These are phyloP conservation scores for Ambrosiella xylebori DNA, from an alignment of 2,329 filamentous ascomycete genomes.

Conservation along the genomic window DNA sequence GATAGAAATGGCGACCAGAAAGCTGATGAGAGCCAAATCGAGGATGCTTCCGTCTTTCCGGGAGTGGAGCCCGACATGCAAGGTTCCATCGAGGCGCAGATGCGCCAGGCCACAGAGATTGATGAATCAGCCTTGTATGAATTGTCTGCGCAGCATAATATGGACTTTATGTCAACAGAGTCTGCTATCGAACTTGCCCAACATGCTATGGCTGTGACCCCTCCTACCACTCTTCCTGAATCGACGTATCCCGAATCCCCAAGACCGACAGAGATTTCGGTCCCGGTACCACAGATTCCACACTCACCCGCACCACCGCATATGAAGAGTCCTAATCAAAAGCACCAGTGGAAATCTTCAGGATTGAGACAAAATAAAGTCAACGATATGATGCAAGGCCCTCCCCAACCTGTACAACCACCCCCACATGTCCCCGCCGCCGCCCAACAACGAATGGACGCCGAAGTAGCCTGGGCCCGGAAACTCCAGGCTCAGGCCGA, in stretches of 20 bases:
- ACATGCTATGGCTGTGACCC: slow-evolving; percentile 3
- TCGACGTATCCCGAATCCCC: not conserved
- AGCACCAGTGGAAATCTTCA: too few relatives aligned
- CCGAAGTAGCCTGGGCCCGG: not conserved
- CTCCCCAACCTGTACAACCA: not conserved
- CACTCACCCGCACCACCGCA: not conserved
- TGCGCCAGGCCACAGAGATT: not conserved
- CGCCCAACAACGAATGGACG: not conserved
- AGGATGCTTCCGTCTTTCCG: not conserved
- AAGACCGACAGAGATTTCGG: not conserved
- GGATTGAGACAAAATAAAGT: not conserved
- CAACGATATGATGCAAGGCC: not conserved
- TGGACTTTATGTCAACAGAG: not conserved
- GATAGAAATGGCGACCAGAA: not conserved
- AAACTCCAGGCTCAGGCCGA: slow-evolving; percentile 4
- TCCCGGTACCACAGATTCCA: not conserved
- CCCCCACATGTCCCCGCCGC: not conserved
- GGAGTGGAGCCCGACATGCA: not conserved
- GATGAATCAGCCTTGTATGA: not conserved
- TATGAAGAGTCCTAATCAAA: not conserved
- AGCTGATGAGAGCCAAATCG: not conserved
- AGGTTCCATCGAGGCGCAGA: not conserved
- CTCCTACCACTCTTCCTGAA: not conserved
- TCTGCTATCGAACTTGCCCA: not conserved
- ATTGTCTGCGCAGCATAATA: not conserved